A percentile compares a stretch with the other conserved stretches of the same genome.
Evolutionary conservation across 2,329 filamentous ascomycete genomes (phyloP).

Genomic region (Graphiopsis chlorocephala): DNA sequence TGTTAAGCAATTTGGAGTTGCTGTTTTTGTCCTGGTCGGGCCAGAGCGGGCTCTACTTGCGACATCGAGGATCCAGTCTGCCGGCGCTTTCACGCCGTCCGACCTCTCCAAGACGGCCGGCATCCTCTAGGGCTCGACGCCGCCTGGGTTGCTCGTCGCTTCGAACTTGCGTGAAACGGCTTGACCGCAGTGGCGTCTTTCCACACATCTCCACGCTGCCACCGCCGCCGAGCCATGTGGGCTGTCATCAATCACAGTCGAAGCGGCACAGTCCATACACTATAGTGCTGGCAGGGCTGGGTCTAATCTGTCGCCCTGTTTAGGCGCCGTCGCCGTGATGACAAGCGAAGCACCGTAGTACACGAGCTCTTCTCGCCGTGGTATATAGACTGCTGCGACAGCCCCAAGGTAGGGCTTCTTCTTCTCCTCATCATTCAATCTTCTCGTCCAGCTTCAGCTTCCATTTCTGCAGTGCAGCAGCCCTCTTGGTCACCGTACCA

Average conservation of each 20-base stretch:
- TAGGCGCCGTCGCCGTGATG: conserved; percentile 9
- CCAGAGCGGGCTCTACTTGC: conserved; percentile 7
- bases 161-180: conserved; percentile 7
- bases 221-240: conserved; percentile 6
- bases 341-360: background rate
- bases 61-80: conserved; percentile 6
- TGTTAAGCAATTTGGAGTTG: background rate
- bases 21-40: background rate
- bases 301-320: conserved; percentile 1
- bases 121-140: background rate
- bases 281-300: background rate
- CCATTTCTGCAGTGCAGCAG: conserved; percentile 6
- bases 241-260: conserved; percentile 6
- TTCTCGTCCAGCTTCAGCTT: conserved; percentile 12
- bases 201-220: background rate
- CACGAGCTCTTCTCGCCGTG: background rate
- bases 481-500: conserved; percentile 13
- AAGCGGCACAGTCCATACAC: background rate
- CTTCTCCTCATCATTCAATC: conserved; percentile 10
- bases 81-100: background rate
- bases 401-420: conserved; percentile 9
- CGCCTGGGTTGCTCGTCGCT: conserved; percentile 4
- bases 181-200: background rate
- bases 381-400: conserved; percentile 6
- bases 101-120: background rate